A percentile compares a stretch with the other conserved stretches of the same genome.
These are phyloP conservation scores for Colletotrichum phormii DNA, from an alignment of 2,329 filamentous ascomycete genomes.

Conservation along the genomic window DNA sequence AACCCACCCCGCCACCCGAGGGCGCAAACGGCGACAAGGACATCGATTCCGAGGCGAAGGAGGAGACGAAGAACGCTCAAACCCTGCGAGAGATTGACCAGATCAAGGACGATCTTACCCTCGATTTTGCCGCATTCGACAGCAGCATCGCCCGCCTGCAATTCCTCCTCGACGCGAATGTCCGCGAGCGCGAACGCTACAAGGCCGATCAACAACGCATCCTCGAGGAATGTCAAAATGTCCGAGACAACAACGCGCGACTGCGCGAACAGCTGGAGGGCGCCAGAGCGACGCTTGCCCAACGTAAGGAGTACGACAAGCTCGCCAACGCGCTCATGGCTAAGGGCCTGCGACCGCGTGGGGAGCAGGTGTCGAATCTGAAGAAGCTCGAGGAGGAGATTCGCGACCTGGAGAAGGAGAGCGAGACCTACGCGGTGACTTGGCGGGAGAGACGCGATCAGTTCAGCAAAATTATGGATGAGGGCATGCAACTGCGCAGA, in stretches of 20 bases:
- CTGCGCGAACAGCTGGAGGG: slow-evolving; percentile 81
- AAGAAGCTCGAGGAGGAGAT: slow-evolving; percentile 90
- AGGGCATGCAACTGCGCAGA: slow-evolving; percentile 86
- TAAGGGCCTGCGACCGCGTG: slow-evolving; percentile 75
- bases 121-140: slow-evolving; percentile 91
- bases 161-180: slow-evolving; percentile 86
- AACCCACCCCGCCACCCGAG: slow-evolving; percentile 77
- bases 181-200: slow-evolving; percentile 85
- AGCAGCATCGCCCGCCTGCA: slow-evolving; percentile 89
- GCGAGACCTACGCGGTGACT: slow-evolving; percentile 81
- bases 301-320: slow-evolving; percentile 88
- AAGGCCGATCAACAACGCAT: slow-evolving; percentile 84
- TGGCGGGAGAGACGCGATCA: slow-evolving; percentile 89
- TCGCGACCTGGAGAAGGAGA: slow-evolving; percentile 85
- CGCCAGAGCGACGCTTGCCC: slow-evolving; percentile 78
- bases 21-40: slow-evolving; percentile 40
- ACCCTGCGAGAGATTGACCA: slow-evolving; percentile 69
- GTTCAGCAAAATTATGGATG: slow-evolving; percentile 89
- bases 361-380: slow-evolving; percentile 83
- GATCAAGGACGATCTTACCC: slow-evolving; percentile 84
- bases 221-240: slow-evolving; percentile 79
- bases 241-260: slow-evolving; percentile 79
- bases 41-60: slow-evolving; percentile 40
- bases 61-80: slow-evolving; percentile 46
- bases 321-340: slow-evolving; percentile 77